A percentile compares a stretch with the other conserved stretches of the same genome.
Conservation (phyloP, 805 yeast species). For the Myxozyma lipomycoides region DNA sequence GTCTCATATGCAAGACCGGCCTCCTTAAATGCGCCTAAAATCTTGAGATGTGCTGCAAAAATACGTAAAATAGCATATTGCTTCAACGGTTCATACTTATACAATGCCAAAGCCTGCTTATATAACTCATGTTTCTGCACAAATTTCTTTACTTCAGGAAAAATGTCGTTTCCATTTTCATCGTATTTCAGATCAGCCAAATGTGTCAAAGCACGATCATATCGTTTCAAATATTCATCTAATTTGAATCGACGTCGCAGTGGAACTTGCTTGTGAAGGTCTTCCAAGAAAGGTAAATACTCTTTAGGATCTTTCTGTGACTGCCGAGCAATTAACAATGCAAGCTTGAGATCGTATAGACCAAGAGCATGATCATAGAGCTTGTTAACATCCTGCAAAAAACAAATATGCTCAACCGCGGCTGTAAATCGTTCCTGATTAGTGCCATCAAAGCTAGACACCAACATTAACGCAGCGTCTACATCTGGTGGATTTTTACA, state of each 20-base stretch:
- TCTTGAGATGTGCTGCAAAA: constrained; percentile 61
- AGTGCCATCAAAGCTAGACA: constrained; percentile 34
- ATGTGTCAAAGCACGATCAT: constrained; percentile 64
- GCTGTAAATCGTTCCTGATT: constrained; percentile 11
- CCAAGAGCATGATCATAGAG: constrained; percentile 78
- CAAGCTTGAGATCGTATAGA: constrained; percentile 72
- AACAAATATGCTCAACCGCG: constrained; percentile 78
- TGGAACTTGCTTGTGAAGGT: constrained; percentile 62
- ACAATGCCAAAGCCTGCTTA: constrained; percentile 61
- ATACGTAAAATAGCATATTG: constrained; percentile 49
- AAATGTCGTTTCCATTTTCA: constrained; percentile 34
- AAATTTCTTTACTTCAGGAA: constrained; percentile 61
- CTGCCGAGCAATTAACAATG: constrained; percentile 86
- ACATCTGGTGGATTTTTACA: constrained; percentile 86
- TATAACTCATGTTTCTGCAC: constrained; percentile 67
- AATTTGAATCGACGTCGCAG: constrained; percentile 68
- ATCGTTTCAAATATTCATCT: constrained; percentile 69
- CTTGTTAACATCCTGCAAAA: constrained; percentile 81
- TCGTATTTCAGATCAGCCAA: constrained; percentile 47
- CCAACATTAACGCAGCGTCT: constrained; percentile 63
- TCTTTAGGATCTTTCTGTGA: constrained; percentile 98
- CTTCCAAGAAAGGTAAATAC: constrained; percentile 85
- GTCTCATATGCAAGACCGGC: constrained; percentile 78
- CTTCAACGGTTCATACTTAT: constrained; percentile 53
- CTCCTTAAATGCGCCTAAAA: constrained; percentile 50